Evolutionary conservation across 768 basidiomycete species (phyloP).

Genomic region (Tricholoma furcatifolium): DNA sequence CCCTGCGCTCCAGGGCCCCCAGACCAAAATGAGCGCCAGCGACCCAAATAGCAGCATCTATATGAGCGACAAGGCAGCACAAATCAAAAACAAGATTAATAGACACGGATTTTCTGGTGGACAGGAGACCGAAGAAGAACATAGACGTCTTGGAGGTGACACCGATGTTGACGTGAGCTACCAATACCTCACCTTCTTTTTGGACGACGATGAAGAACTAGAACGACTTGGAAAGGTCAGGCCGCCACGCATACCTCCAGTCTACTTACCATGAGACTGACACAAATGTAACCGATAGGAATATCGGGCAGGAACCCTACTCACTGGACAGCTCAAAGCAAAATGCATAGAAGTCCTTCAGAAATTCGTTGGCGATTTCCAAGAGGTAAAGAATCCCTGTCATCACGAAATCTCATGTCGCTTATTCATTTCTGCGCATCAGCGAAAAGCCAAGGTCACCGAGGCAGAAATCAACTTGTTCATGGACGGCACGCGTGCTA

Average conservation of each 20-base stretch:
- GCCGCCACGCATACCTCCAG: neutral
- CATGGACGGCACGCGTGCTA: constrained; percentile 81
- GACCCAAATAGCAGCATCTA: constrained; percentile 91
- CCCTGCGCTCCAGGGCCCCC: constrained; percentile 95
- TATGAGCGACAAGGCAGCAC: constrained; percentile 90
- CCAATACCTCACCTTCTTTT: constrained; percentile 93
- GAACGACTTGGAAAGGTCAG: constrained; percentile 72
- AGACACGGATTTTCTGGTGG: constrained; percentile 96
- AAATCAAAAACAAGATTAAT: constrained; percentile 98
- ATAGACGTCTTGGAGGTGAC: constrained; percentile 83
- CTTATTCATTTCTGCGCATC: constrained; percentile 11
- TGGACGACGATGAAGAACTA: constrained; percentile 93
- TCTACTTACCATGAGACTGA: neutral
- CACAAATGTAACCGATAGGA: constrained; percentile 50
- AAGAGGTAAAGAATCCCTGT: constrained; percentile 46
- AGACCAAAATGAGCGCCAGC: constrained; percentile 99
- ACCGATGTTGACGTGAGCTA: constrained; percentile 95
- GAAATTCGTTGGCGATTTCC: constrained; percentile 81
- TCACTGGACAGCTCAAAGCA: constrained; percentile 91
- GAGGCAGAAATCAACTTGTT: constrained; percentile 73
- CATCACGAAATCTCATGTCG: neutral
- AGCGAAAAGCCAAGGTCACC: constrained; percentile 81
- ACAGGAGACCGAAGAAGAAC: constrained; percentile 93
- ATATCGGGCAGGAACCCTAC: constrained; percentile 82
- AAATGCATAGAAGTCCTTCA: constrained; percentile 84